Percentiles rank a stretch among this genome's conserved stretches.
Evolutionary conservation across 2,329 filamentous ascomycete species (phyloP).

Genomic region (Fusarium brachygibbosum): DNA sequence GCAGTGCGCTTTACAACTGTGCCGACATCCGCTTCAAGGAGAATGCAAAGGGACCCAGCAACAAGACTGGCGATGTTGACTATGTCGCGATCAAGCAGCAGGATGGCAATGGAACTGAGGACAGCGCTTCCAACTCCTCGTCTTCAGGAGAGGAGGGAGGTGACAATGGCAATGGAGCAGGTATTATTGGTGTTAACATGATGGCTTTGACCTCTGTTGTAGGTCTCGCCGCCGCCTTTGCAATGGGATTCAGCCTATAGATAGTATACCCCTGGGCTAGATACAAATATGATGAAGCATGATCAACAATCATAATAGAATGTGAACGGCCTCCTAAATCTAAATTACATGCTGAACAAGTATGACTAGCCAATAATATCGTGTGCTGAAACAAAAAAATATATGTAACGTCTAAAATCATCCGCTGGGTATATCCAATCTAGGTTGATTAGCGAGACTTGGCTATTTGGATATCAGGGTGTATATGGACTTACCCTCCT

Average conservation of each 20-base stretch:
- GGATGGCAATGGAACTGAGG: slow-evolving; percentile 37
- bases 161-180: slow-evolving; percentile 45
- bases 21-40: slow-evolving; percentile 78
- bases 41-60: slow-evolving; percentile 60
- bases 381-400: slow-evolving; percentile 2
- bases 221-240: slow-evolving; percentile 57
- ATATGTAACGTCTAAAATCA: slow-evolving; percentile 26
- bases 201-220: slow-evolving; percentile 54
- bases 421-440: slow-evolving; percentile 45
- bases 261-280: neutral
- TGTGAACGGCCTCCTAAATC: slow-evolving; percentile 20
- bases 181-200: slow-evolving; percentile 42
- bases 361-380: neutral
- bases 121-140: slow-evolving; percentile 37
- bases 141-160: slow-evolving; percentile 20
- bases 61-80: slow-evolving; percentile 59
- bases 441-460: slow-evolving; percentile 30
- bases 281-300: slow-evolving; percentile 16
- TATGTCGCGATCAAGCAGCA: slow-evolving; percentile 54
- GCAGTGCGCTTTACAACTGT: slow-evolving; percentile 78
- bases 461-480: neutral
- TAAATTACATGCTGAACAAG: slow-evolving; percentile 34
- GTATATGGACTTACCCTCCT: slow-evolving; percentile 37
- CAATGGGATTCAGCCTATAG: slow-evolving; percentile 55
- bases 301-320: slow-evolving; percentile 20